These are phyloP conservation scores for Globisporangium ultimum DNA, from an alignment of 352 stramenopile species.

Conservation along the genomic window DNA sequence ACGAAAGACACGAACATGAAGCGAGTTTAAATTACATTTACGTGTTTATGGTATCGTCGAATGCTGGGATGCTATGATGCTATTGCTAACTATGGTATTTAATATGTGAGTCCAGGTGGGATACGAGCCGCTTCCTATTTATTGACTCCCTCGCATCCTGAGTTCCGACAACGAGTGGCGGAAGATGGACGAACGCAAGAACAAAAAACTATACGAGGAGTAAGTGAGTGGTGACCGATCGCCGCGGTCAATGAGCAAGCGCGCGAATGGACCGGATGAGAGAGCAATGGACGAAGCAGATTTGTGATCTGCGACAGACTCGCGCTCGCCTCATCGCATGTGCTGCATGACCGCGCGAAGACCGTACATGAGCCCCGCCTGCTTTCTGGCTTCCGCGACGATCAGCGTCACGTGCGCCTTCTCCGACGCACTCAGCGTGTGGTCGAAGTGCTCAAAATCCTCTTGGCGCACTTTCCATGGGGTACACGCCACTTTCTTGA, in stretches of 20 bases:
- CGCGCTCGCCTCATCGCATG: conserved; percentile 55
- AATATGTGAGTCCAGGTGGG: too few species aligned
- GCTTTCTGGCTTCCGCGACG: conserved; percentile 80
- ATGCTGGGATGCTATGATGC: background rate
- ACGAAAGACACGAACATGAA: background rate
- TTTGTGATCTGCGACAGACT: background rate
- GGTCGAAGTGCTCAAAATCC: conserved; percentile 86
- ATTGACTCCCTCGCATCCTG: background rate
- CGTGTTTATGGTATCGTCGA: conserved; percentile 8
- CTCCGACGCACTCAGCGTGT: conserved; percentile 68
- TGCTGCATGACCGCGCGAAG: conserved; percentile 85
- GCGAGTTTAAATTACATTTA: conserved; percentile 5
- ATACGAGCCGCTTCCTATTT: background rate
- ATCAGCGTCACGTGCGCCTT: conserved; percentile 86
- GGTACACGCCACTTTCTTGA: conserved; percentile 85
- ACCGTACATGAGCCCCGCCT: conserved; percentile 85
- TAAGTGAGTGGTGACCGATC: background rate
- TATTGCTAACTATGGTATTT: background rate
- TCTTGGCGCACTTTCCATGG: conserved; percentile 77
- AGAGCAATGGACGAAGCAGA: background rate
- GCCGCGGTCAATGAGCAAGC: background rate
- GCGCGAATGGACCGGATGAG: conserved; percentile 23
- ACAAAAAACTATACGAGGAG: background rate
- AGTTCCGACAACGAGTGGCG: too few species aligned
- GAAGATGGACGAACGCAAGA: background rate